Evolutionary conservation across 495 filamentous ascomycete species (phyloP).

Genomic region (Friedmanniomyces simplex): DNA sequence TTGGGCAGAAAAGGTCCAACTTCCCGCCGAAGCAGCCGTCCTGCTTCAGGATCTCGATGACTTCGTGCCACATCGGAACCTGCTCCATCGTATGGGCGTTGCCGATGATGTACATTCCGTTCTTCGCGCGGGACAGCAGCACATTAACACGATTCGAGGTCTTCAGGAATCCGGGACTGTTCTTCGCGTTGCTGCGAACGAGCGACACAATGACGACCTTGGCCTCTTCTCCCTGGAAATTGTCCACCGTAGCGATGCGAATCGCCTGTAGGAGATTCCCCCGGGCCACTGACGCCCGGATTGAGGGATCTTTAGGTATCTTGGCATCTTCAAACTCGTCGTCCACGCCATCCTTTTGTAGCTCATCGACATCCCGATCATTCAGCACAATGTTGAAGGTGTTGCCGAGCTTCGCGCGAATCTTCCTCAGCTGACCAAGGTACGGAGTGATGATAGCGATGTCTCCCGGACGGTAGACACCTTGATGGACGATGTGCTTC

Average conservation of each 20-base stretch:
- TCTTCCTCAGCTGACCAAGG: constrained; percentile 55
- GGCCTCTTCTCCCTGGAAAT: constrained; percentile 71
- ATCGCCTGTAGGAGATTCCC: constrained; percentile 49
- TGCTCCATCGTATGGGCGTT: constrained; percentile 47
- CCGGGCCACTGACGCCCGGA: constrained; percentile 29
- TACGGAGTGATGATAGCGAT: constrained; percentile 79
- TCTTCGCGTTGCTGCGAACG: constrained; percentile 58
- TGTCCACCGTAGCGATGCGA: constrained; percentile 67
- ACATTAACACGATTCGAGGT: constrained; percentile 77
- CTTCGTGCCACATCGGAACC: constrained; percentile 60
- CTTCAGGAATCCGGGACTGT: constrained; percentile 60
- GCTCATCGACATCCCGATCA: constrained; percentile 54
- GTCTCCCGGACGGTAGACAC: constrained; percentile 50
- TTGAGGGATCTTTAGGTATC: too few species aligned
- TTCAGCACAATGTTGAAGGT: constrained; percentile 53
- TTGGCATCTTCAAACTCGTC: constrained; percentile 8
- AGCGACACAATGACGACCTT: constrained; percentile 74
- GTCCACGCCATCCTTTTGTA: constrained; percentile 38
- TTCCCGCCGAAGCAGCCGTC: constrained; percentile 42
- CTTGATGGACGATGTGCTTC: constrained; percentile 62
- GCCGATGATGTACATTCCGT: constrained; percentile 82
- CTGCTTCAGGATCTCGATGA: constrained; percentile 44
- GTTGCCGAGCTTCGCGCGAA: constrained; percentile 41
- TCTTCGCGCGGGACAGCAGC: constrained; percentile 54
- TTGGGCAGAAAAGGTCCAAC: constrained; percentile 54